Conservation (phyloP, 805 yeast genomes). For the Lipomyces orientalis region DNA sequence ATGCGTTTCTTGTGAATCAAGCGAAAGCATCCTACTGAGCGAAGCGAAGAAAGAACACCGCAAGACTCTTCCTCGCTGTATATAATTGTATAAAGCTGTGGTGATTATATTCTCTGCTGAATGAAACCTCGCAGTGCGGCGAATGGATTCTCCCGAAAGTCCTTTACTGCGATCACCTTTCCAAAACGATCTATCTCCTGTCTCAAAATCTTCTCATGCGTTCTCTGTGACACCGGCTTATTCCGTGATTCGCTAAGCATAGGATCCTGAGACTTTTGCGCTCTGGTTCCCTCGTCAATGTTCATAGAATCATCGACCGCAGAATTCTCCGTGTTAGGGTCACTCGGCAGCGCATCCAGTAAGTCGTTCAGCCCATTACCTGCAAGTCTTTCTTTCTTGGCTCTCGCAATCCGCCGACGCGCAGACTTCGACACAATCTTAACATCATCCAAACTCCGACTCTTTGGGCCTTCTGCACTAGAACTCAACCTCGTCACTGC, state of each 20-base stretch:
- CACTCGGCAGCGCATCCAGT: constrained; percentile 27
- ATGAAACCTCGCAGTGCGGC: constrained; percentile 68
- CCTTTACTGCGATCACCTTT: constrained; percentile 58
- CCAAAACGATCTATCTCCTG: constrained; percentile 66
- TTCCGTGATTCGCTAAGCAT: constrained; percentile 9
- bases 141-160: constrained; percentile 67
- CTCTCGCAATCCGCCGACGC: constrained; percentile 17
- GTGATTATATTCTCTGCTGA: constrained; percentile 40
- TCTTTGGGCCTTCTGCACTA: not conserved
- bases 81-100: not conserved
- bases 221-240: constrained; percentile 27
- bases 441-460: not conserved
- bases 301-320: constrained; percentile 17
- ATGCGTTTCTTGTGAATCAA: not conserved
- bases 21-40: not conserved
- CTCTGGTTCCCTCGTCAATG: constrained; percentile 4
- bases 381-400: constrained; percentile 24
- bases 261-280: constrained; percentile 1
- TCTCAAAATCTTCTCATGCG: constrained; percentile 55
- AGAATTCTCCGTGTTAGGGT: not conserved
- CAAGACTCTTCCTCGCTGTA: not conserved
- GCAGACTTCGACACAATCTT: constrained; percentile 28
- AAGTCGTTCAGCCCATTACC: constrained; percentile 26
- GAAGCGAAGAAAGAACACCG: not conserved
- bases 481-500: constrained; percentile 1